phyloP scores from a whole-genome alignment of 805 yeast genomes.

The Schwanniomyces yamadae region DNA sequence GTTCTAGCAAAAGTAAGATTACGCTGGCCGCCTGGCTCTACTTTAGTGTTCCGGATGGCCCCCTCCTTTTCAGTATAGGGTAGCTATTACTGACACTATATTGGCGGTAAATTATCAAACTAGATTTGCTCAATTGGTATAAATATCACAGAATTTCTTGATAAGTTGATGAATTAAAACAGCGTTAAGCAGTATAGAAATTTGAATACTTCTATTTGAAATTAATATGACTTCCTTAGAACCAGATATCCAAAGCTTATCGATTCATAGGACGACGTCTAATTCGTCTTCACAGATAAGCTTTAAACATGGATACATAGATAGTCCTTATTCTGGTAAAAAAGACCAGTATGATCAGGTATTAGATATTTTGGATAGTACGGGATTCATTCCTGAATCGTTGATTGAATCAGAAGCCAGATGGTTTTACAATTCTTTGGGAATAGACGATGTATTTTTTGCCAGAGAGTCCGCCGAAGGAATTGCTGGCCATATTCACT shows the following conservation, averaged over 20 bases:
- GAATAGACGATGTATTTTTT: conserved; percentile 90
- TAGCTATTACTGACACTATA: no score
- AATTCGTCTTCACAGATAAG: conserved; percentile 31
- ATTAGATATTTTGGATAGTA: conserved; percentile 72
- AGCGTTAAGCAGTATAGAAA: no score
- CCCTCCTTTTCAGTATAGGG: no score
- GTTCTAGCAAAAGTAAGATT: no score
- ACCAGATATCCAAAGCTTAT: conserved; percentile 21
- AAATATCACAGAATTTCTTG: no score
- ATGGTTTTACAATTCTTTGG: conserved; percentile 86
- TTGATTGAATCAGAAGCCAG: conserved; percentile 81
- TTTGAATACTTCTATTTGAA: no score
- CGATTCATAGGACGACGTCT: conserved; percentile 24
- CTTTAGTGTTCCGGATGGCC: no score
- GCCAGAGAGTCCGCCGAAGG: conserved; percentile 80
- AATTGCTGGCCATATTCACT: conserved; percentile 80
- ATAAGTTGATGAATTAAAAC: no score
- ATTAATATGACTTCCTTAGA: conserved; percentile 13
- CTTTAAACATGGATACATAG: conserved; percentile 61
- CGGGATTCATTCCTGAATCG: conserved; percentile 87
- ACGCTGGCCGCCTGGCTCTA: no score
- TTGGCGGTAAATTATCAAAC: no score
- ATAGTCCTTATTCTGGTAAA: conserved; percentile 75
- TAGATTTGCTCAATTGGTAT: no score
- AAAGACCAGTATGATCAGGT: conserved; percentile 79